Evolutionary conservation across 768 basidiomycete genomes (phyloP), one percentile per base, ranked within the genome.

Genomic region (Lactarius sanguifluus): DNA sequence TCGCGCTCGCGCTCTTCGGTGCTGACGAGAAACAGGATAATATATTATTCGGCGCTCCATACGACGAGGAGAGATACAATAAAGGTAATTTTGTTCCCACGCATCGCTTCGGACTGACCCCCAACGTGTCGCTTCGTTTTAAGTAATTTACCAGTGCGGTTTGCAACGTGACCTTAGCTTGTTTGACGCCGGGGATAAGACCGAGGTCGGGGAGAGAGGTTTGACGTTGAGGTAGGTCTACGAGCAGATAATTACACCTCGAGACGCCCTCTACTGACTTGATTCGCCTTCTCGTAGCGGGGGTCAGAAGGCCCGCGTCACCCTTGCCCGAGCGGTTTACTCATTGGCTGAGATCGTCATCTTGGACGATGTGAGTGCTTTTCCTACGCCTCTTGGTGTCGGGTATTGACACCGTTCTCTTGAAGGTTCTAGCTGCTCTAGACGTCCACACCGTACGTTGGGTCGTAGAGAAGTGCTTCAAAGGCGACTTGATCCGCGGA

Each of bases 201-300:
- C 83, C 7, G 83, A 85, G 68, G 81, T 87, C 23, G 85, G 85
- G 12, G 85, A 87, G 67, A 86, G 83, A 71, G 85, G 85, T 8
- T 68, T 84, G 2, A 83, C 79, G 6, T 20, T 80, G 34, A 79
- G 78, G 78, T 67, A 62, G 23, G n/a, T 15, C 20, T 30, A 30
- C 23, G 10, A 34, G 4, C 28, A 10, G 7, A 10, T n/a, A 5
- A 30, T 9, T 20, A 5, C 23, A 23, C 12, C 38, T 15, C 5
- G 47, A 23, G 3, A 50, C 2, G 12, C 13, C 12, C 30, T 23
- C 23, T 34, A 10, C 56, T 61, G 41, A 66, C 30, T 40, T 1
- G 23, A 50, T 50, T 45, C 13, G n/a, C 38, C 18, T 32, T 23
- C 57, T 38, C 15, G 25, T 25, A 80, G 79, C 70, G 85, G 85